Evolutionary conservation across 2,329 filamentous ascomycete species (phyloP).

Genomic region (Fusarium domesticum): DNA sequence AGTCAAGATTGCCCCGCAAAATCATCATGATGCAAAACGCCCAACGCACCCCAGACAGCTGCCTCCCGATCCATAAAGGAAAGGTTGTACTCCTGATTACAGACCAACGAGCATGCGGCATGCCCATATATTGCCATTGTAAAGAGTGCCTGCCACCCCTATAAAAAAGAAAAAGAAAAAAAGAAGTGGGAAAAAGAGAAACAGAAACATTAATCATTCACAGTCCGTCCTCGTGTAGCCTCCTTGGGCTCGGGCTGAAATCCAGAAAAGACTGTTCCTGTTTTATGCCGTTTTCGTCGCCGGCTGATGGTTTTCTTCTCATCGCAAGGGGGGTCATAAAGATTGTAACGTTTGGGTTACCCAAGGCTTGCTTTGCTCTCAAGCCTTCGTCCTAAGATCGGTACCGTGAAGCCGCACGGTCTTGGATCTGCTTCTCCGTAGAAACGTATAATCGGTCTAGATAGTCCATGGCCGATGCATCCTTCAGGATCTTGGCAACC

Average conservation of each 20-base stretch:
- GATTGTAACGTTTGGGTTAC: constrained; percentile 30
- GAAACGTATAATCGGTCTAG: constrained; percentile 78
- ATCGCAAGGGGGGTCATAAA: constrained; percentile 24
- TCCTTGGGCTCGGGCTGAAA: constrained; percentile 10
- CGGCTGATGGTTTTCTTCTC: constrained; percentile 26
- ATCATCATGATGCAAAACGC: constrained; percentile 22
- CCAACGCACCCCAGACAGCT: constrained; percentile 24
- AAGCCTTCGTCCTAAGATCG: constrained; percentile 30
- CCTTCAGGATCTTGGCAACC: constrained; percentile 82
- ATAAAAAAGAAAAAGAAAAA: constrained; percentile 16
- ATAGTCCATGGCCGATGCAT: constrained; percentile 78
- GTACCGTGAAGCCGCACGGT: constrained; percentile 48
- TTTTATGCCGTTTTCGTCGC: constrained; percentile 27
- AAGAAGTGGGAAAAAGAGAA: background rate
- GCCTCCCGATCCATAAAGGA: constrained; percentile 18
- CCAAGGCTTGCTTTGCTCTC: constrained; percentile 21
- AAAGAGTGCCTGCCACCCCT: constrained; percentile 17
- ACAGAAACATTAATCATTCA: constrained; percentile 32
- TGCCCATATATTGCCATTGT: constrained; percentile 9
- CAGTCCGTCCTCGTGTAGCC: constrained; percentile 23
- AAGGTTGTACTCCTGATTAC: constrained; percentile 19
- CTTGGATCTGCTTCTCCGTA: constrained; percentile 75
- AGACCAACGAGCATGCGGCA: constrained; percentile 14
- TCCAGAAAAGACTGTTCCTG: constrained; percentile 26
- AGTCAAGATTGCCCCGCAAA: constrained; percentile 16